A percentile compares a stretch with the other conserved stretches of the same genome.
Conservation (phyloP, 495 filamentous ascomycete species). For the Chaetomium fimeti region DNA sequence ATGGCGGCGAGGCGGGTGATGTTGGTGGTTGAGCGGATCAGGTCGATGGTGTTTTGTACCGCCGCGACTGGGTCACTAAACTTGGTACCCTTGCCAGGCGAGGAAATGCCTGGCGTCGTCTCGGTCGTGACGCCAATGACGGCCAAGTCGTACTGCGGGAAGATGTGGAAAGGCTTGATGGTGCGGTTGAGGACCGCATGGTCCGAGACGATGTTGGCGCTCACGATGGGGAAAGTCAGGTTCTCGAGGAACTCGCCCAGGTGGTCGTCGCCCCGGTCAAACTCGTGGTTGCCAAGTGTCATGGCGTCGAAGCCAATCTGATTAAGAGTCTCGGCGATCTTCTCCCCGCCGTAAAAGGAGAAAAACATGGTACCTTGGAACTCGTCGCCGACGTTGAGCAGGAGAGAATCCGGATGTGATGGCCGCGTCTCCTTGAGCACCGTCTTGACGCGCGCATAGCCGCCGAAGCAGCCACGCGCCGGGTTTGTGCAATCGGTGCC, state of each 20-base stretch:
- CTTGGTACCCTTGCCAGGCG: conserved; percentile 49
- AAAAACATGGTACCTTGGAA: conserved; percentile 63
- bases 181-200: conserved; percentile 51
- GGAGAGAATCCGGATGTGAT: conserved; percentile 53
- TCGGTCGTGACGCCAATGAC: conserved; percentile 59
- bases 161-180: conserved; percentile 59
- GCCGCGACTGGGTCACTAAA: conserved; percentile 51
- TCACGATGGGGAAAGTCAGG: conserved; percentile 58
- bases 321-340: conserved; percentile 61
- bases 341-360: conserved; percentile 57
- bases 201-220: conserved; percentile 53
- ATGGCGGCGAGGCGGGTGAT: conserved; percentile 57
- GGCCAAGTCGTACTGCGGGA: conserved; percentile 52
- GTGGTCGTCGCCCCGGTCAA: conserved; percentile 52
- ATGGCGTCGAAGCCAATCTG: conserved; percentile 58
- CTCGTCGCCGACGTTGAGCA: conserved; percentile 59
- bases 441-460: conserved; percentile 56
- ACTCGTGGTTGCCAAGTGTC: conserved; percentile 63
- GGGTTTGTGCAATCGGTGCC: conserved; percentile 55
- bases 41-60: conserved; percentile 54
- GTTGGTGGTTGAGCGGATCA: conserved; percentile 47
- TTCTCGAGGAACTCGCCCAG: conserved; percentile 54
- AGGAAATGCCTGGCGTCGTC: conserved; percentile 51
- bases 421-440: conserved; percentile 51
- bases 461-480: conserved; percentile 55